These are phyloP conservation scores for Austroboletus eburneus DNA, from an alignment of 768 basidiomycete genomes.

Conservation along the genomic window DNA sequence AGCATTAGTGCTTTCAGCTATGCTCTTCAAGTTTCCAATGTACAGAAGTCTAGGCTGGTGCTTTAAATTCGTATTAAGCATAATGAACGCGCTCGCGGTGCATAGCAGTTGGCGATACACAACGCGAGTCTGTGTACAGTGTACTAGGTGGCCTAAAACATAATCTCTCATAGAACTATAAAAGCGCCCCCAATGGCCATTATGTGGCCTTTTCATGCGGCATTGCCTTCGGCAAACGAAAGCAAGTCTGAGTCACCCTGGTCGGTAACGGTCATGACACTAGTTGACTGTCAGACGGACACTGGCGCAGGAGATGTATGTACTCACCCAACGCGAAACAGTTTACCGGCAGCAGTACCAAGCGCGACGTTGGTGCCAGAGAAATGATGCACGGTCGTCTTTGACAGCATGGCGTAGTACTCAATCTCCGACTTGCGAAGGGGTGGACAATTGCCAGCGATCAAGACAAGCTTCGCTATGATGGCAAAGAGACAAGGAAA, in stretches of 20 bases:
- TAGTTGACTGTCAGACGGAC: constrained; percentile 28
- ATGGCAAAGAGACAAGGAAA: constrained; percentile 17
- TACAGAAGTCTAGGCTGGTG: too few relatives aligned
- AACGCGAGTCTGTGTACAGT: not conserved
- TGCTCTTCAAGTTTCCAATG: too few relatives aligned
- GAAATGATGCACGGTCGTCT: constrained; percentile 98
- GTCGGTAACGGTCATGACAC: constrained; percentile 97
- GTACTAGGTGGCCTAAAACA: too few relatives aligned
- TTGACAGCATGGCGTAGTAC: constrained; percentile 99
- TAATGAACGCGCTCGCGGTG: not conserved
- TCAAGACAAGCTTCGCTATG: constrained; percentile 95
- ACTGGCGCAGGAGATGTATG: not conserved
- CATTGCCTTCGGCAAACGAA: constrained; percentile 71
- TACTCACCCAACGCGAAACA: constrained; percentile 93
- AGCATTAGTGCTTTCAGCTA: not conserved
- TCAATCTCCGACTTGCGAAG: constrained; percentile 99
- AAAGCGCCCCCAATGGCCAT: not conserved
- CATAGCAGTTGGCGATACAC: constrained; percentile 1
- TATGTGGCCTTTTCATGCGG: constrained; percentile 43
- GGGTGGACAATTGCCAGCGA: constrained; percentile 98
- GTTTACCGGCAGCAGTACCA: constrained; percentile 97
- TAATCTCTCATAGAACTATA: constrained; percentile 5
- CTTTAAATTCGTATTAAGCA: not conserved
- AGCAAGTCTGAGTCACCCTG: constrained; percentile 96
- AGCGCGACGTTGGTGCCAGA: constrained; percentile 96